Conservation (phyloP, 1,139 yeast species). For the Geotrichum citri-aurantii region DNA sequence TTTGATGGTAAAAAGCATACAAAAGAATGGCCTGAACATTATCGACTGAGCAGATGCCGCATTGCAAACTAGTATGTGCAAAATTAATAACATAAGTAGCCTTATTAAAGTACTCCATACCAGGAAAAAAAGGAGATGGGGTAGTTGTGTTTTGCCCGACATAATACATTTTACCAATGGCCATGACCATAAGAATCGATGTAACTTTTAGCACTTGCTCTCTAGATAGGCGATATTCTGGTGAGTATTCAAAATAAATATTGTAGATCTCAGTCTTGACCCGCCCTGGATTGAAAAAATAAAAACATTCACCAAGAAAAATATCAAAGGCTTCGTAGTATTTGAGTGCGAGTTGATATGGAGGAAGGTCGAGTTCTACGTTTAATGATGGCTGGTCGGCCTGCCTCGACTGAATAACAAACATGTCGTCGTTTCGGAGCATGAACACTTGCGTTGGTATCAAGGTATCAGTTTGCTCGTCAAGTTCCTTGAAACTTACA, state of each 20-base stretch:
- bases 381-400: constrained; percentile 1
- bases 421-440: not conserved
- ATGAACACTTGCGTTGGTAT: not conserved
- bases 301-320: constrained; percentile 80
- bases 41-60: constrained; percentile 21
- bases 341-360: constrained; percentile 69
- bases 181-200: constrained; percentile 66
- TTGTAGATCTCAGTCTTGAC: constrained; percentile 21
- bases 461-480: not conserved
- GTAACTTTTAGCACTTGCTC: constrained; percentile 45
- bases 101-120: constrained; percentile 22
- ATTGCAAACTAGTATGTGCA: constrained; percentile 24
- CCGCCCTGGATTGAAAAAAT: constrained; percentile 73
- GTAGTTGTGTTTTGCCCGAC: constrained; percentile 4
- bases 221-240: constrained; percentile 17
- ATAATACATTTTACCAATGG: constrained; percentile 74
- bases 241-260: constrained; percentile 17
- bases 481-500: constrained; percentile 15
- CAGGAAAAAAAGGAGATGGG: constrained; percentile 18
- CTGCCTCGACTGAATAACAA: not conserved
- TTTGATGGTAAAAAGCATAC: constrained; percentile 77
- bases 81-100: constrained; percentile 23
- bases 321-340: constrained; percentile 71
- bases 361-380: constrained; percentile 54
- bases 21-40: constrained; percentile 74